phyloP scores from a whole-genome alignment of 495 filamentous ascomycete species.

The Usnea hakonensis region DNA sequence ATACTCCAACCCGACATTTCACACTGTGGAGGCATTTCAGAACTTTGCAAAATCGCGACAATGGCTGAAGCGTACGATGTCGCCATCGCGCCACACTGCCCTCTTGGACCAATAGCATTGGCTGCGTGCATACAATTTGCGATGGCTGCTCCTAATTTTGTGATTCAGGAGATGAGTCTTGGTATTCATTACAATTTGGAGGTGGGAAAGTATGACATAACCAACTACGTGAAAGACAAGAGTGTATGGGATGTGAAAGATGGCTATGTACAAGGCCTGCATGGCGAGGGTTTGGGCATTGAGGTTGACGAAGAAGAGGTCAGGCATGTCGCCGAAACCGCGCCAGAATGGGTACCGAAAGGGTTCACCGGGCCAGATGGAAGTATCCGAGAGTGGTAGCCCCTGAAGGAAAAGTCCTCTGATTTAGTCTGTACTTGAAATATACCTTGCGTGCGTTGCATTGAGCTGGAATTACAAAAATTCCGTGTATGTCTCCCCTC shows the following conservation, averaged over 20 bases:
- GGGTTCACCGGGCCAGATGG: slow-evolving; percentile 67
- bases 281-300: slow-evolving; percentile 62
- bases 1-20: slow-evolving; percentile 71
- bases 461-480: not conserved
- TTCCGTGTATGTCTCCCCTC: not conserved
- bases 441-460: not conserved
- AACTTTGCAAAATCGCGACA: slow-evolving; percentile 60
- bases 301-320: slow-evolving; percentile 66
- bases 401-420: not conserved
- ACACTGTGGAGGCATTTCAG: slow-evolving; percentile 70
- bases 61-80: slow-evolving; percentile 77
- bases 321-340: slow-evolving; percentile 42
- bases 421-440: not conserved
- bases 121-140: slow-evolving; percentile 67
- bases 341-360: slow-evolving; percentile 49
- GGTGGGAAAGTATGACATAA: slow-evolving; percentile 55
- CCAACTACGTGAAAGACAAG: slow-evolving; percentile 57
- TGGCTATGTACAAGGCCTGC: slow-evolving; percentile 57
- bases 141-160: slow-evolving; percentile 58
- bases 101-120: slow-evolving; percentile 66
- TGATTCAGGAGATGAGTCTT: slow-evolving; percentile 73
- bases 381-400: slow-evolving; percentile 64
- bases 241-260: slow-evolving; percentile 55
- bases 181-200: slow-evolving; percentile 73
- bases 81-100: slow-evolving; percentile 70